Base-by-base conservation (phyloP, 768 basidiomycete species). In the Tulasnella calospora region DNA sequence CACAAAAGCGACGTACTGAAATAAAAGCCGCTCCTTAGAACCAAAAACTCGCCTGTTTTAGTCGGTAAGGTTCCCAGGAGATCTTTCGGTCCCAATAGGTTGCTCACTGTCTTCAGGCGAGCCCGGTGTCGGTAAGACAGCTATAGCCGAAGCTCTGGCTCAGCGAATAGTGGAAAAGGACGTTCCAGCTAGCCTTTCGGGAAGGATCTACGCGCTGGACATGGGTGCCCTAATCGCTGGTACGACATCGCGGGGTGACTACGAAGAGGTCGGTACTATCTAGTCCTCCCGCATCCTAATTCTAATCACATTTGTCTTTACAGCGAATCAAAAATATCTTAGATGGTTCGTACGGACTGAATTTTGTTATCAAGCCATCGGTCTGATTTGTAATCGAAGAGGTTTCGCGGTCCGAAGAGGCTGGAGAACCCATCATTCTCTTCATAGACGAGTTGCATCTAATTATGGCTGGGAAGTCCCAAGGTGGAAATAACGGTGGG, bases 171-270 rank as follows among this genome's bases (percentile, higher is more conserved):
- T 98, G 81, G 95, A 96, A 81, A 91, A 95, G 72, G 96, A 98
- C 84, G 94, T 96, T 9, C 95, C 95, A 30, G 89, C 88, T 21
- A 89, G 87, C 71, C 84, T 96, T 38, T 87, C 95, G 72, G 89
- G 89, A 3, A 89, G 93, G 12, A 87, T 96, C 17, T 95, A 89
- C 83, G 92, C 94, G 8, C 88, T 99, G 41, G 96, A 98, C 83
- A 94, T 98, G 92, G 96, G 96, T 80, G 94, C 96, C 0, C 89
- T 99, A 76, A 95, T 95, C 93, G 95, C 95, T 17, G 93, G 93
- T 55, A 93, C 93, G 27, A 92, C 92, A 83, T 96, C 95, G 87
- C 96, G 96, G 83, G 97, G 92, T 72, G 95, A 98, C 85, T 99
- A 96, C 84, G 96, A 98, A 85, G 96, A 98, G 41, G 38, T 38